phyloP scores from a whole-genome alignment of 331 rosid species.

The Dryas integrifolia region DNA sequence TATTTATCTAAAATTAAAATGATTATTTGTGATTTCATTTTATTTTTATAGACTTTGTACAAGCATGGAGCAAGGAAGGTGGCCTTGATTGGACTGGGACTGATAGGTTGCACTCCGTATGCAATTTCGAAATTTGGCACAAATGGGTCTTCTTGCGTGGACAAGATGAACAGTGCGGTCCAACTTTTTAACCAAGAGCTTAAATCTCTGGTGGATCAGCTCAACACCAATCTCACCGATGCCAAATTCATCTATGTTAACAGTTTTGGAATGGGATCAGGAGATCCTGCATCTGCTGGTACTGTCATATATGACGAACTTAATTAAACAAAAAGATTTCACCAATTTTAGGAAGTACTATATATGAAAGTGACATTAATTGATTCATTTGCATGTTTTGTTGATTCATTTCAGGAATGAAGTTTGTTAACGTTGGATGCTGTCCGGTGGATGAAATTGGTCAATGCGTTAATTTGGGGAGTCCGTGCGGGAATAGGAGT shows the following conservation, averaged over 20 bases:
- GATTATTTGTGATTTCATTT: background rate
- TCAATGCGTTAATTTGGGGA: conserved; percentile 24
- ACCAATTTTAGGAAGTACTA: no score
- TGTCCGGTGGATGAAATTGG: conserved; percentile 37
- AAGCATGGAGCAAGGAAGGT: conserved; percentile 61
- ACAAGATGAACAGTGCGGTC: conserved; percentile 32
- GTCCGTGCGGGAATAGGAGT: conserved; percentile 40
- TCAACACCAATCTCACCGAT: conserved; percentile 28
- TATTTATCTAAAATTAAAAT: no score
- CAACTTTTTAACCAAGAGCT: conserved; percentile 40
- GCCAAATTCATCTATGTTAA: conserved; percentile 46
- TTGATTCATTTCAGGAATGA: conserved; percentile 27
- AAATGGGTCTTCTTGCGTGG: conserved; percentile 39
- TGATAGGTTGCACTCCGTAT: conserved; percentile 51
- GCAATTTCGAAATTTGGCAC: conserved; percentile 26
- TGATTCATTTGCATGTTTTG: no score
- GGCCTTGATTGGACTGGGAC: conserved; percentile 39
- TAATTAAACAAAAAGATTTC: background rate
- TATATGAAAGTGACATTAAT: background rate
- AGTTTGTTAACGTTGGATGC: conserved; percentile 21
- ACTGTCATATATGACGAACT: background rate
- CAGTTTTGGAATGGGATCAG: conserved; percentile 10
- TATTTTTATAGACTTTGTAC: conserved; percentile 34
- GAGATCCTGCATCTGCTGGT: conserved; percentile 25
- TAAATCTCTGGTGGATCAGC: conserved; percentile 30